phyloP scores from a whole-genome alignment of 1,284 basidiomycete genomes.

The Austropuccinia psidii region DNA sequence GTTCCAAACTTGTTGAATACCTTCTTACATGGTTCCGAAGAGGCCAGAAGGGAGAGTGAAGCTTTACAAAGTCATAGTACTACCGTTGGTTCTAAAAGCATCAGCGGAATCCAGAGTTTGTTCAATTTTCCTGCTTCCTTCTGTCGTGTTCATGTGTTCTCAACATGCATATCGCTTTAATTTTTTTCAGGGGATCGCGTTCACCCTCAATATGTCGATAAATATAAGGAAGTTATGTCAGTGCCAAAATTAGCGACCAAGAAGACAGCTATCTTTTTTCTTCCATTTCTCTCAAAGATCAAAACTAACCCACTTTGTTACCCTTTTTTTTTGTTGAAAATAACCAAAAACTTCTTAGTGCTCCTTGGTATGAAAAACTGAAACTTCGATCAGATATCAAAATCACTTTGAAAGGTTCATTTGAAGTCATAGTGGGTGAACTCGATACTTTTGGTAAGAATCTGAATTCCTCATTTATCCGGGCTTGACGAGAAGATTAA shows the following conservation, averaged over 20 bases:
- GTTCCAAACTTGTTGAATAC: conserved; percentile 19
- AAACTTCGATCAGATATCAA: conserved; percentile 16
- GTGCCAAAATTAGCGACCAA: too few species aligned
- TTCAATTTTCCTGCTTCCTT: not conserved
- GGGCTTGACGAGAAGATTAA: too few species aligned
- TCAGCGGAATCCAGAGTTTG: conserved; percentile 26
- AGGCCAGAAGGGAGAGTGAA: conserved; percentile 28
- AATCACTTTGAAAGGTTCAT: conserved; percentile 34
- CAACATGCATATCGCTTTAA: not conserved
- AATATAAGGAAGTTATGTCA: conserved; percentile 31
- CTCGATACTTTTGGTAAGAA: conserved; percentile 30
- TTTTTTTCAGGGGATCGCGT: conserved; percentile 9
- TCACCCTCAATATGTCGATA: conserved; percentile 29
- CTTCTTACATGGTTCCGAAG: conserved; percentile 33
- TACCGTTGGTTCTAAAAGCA: conserved; percentile 33
- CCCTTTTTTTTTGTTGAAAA: not conserved
- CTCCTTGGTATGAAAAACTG: conserved; percentile 24
- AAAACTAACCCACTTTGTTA: not conserved
- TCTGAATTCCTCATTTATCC: not conserved
- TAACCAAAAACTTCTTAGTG: not conserved
- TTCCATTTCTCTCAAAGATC: not conserved
- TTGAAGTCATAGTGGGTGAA: conserved; percentile 25
- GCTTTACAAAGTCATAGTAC: conserved; percentile 34
- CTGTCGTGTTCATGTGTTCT: not conserved
- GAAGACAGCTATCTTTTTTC: not conserved